Conservation (phyloP, 1,139 yeast genomes). For the Groenewaldozyma sp. region DNA sequence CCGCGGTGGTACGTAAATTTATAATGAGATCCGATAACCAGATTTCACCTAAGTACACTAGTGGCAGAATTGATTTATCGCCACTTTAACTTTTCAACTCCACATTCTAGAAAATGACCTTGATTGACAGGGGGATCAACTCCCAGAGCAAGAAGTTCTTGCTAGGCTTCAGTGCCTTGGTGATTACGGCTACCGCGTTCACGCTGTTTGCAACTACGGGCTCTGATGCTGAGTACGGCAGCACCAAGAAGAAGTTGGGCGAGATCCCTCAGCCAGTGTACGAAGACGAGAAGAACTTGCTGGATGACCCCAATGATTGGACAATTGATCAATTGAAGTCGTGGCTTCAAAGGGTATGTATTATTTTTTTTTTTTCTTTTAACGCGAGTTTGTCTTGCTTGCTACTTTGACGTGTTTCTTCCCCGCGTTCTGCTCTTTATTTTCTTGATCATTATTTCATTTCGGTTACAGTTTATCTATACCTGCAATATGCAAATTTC, state of each 20-base stretch:
- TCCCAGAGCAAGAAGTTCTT: slow-evolving; percentile 16
- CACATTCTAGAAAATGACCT: no score
- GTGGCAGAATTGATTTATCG: no score
- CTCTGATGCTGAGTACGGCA: neutral
- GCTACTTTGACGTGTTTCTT: no score
- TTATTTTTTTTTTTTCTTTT: neutral
- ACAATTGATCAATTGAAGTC: slow-evolving; percentile 4
- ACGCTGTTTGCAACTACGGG: slow-evolving; percentile 11
- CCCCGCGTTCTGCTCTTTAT: no score
- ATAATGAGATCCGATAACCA: no score
- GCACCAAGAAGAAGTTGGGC: neutral
- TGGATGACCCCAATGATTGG: slow-evolving; percentile 9
- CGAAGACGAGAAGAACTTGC: slow-evolving; percentile 5
- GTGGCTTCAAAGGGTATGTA: slow-evolving; percentile 10
- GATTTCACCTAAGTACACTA: no score
- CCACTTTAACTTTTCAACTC: no score
- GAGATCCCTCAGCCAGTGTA: slow-evolving; percentile 6
- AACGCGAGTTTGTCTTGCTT: no score
- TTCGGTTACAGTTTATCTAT: no score
- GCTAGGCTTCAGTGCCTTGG: slow-evolving; percentile 20
- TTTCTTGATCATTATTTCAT: no score
- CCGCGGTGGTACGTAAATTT: no score
- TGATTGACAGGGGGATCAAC: slow-evolving; percentile 14
- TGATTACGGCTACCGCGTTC: slow-evolving; percentile 21
- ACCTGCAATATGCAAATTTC: no score